Conservation (phyloP, 495 filamentous ascomycete species). For the Hamigera avellanea region DNA sequence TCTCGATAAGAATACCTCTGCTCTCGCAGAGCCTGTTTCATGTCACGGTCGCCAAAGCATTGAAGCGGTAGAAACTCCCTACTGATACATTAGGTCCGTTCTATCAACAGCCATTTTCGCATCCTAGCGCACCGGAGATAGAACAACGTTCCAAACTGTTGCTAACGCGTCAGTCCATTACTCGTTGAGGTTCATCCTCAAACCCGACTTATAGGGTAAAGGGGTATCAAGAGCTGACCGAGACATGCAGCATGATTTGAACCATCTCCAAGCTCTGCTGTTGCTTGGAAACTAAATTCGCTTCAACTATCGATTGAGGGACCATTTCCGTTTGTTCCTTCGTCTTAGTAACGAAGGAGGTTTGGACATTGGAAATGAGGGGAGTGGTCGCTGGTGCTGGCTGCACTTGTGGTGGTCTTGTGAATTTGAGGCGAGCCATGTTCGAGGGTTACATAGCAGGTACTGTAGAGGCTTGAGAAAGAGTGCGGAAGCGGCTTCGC, state of each 20-base stretch:
- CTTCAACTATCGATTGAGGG: conserved; percentile 2
- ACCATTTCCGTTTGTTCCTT: conserved; percentile 7
- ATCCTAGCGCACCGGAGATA: conserved; percentile 18
- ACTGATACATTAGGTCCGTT: conserved; percentile 1
- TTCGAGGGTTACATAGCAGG: background rate
- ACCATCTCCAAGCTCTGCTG: conserved; percentile 38
- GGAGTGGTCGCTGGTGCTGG: conserved; percentile 1
- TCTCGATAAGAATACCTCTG: conserved; percentile 15
- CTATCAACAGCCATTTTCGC: background rate
- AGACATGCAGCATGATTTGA: conserved; percentile 34
- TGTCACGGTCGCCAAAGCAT: conserved; percentile 19
- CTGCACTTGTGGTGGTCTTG: conserved; percentile 9
- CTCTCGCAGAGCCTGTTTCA: conserved; percentile 11
- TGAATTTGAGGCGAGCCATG: conserved; percentile 19
- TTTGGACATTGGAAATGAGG: conserved; percentile 1
- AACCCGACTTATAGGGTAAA: conserved; percentile 4
- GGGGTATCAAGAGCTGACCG: conserved; percentile 13
- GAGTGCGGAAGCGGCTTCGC: too few relatives aligned
- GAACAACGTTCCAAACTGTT: conserved; percentile 18
- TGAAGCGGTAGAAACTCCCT: conserved; percentile 22
- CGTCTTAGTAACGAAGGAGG: conserved; percentile 6
- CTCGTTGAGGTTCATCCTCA: background rate
- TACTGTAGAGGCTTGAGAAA: too few relatives aligned
- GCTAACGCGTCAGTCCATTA: background rate
- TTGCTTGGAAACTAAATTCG: conserved; percentile 10